Conservation (phyloP, 2,329 filamentous ascomycete species). For the Lojkania enalia region DNA sequence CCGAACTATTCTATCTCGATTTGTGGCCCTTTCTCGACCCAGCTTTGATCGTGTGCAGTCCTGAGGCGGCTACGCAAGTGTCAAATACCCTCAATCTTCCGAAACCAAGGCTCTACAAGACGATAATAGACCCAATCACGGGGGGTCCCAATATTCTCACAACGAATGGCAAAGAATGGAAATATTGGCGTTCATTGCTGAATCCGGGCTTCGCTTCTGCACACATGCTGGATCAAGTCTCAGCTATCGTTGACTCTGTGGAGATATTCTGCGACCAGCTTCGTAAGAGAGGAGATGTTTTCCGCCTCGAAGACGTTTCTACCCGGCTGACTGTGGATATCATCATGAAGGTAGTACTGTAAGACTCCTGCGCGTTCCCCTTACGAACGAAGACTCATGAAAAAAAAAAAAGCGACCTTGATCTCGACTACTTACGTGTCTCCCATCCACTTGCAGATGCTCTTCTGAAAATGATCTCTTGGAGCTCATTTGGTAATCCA, state of each 20-base stretch:
- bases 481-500: constrained; percentile 15
- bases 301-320: constrained; percentile 4
- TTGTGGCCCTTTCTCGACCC: constrained; percentile 7
- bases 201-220: constrained; percentile 19
- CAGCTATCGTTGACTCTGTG: constrained; percentile 6
- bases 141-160: constrained; percentile 9
- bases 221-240: constrained; percentile 4
- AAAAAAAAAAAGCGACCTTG: constrained; percentile 3
- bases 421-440: constrained; percentile 6
- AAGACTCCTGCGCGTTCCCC: background rate
- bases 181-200: constrained; percentile 15
- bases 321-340: constrained; percentile 8
- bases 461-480: constrained; percentile 7
- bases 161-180: constrained; percentile 12
- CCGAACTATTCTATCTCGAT: constrained; percentile 12
- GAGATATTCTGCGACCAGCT: constrained; percentile 11
- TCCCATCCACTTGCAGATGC: background rate
- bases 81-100: constrained; percentile 10
- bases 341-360: constrained; percentile 11
- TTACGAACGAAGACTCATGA: too few relatives aligned
- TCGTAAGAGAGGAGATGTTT: background rate
- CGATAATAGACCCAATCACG: constrained; percentile 3
- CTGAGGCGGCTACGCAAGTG: background rate
- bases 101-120: background rate
- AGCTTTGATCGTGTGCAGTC: constrained; percentile 4